Percentiles rank a stretch among this genome's conserved stretches.
Conservation (phyloP, 2,329 filamentous ascomycete genomes). For the Lachnellula subtilissima region DNA sequence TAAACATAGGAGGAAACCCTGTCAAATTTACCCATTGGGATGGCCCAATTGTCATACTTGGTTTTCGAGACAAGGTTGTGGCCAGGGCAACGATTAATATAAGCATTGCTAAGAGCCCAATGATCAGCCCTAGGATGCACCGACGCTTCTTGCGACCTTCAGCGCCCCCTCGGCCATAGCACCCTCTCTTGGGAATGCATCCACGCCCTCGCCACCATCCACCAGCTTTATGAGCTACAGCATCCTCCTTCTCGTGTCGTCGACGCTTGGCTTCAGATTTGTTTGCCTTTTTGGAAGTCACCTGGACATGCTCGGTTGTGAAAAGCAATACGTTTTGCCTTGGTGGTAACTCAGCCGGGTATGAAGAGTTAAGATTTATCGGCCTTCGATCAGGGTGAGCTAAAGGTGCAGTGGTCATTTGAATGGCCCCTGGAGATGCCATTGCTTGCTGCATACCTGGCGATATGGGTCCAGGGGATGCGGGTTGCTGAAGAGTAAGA, state of each 20-base stretch:
- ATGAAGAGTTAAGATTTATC: constrained; percentile 31
- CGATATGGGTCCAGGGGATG: constrained; percentile 57
- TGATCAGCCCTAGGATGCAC: constrained; percentile 50
- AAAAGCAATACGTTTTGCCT: constrained; percentile 12
- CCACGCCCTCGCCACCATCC: constrained; percentile 62
- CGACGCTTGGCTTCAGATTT: constrained; percentile 40
- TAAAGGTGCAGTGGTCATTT: constrained; percentile 54
- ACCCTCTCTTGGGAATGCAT: constrained; percentile 58
- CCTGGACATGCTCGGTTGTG: constrained; percentile 12
- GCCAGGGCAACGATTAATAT: constrained; percentile 54
- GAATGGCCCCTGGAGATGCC: constrained; percentile 56
- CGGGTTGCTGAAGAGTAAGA: constrained; percentile 42
- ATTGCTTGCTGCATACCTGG: constrained; percentile 59
- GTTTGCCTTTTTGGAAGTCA: constrained; percentile 20
- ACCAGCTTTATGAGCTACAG: constrained; percentile 50
- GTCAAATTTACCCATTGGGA: constrained; percentile 78
- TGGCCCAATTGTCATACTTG: constrained; percentile 32
- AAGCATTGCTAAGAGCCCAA: constrained; percentile 49
- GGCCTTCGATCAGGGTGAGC: constrained; percentile 36
- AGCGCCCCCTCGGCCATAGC: constrained; percentile 57
- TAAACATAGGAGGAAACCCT: constrained; percentile 79
- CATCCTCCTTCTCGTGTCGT: constrained; percentile 63
- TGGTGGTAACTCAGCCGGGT: constrained; percentile 22
- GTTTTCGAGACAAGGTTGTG: constrained; percentile 45
- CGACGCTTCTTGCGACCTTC: constrained; percentile 61